Evolutionary conservation across 2,329 filamentous ascomycete genomes (phyloP), one percentile per base, ranked within the genome.

Genomic region (Fusarium haematococcum): DNA sequence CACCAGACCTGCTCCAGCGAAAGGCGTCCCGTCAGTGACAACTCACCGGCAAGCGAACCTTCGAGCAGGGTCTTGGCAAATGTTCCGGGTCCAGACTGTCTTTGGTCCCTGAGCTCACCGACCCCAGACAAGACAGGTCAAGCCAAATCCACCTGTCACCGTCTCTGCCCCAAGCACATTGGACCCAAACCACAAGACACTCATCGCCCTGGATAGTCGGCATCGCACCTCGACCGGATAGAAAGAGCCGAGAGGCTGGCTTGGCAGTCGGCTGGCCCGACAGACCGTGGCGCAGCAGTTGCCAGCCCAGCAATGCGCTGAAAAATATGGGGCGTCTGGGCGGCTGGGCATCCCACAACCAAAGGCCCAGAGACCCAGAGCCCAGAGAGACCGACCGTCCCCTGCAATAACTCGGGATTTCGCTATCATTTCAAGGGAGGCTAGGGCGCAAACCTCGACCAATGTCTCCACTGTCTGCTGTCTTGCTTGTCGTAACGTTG

Each of bases 241-340:
- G 75, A 76, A 78, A 68, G 69, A 79, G 77, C 77, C 77, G 77
- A 79, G 77, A 78, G 76, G 73, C 76, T 78, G 75, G 70, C 77
- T 79, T 79, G 77, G 77, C 77, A 77, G 67, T 79, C 77, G 76
- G 77, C 65, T 77, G 70, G 71, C 69, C 77, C 76, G 73, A 79
- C 37, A 77, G 73, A 41, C 73, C 80, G 76, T 77, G 77, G 77
- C 77, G 77, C 74, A 79, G 77, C 71, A 71, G 39, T 60, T 63
- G 66, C 69, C 63, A 74, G 77, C 64, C 73, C 76, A 77, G 76
- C 68, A 77, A 74, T 74, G 68, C 70, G 65, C 75, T 72, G 67
- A 68, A 68, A 79, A 79, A 75, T 77, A 75, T 77, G 75, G 77
- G 77, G 69, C 75, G 59, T 67, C 68, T 74, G 60, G 63, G 59